These are phyloP conservation scores for Pulicaria dysenterica DNA, from an alignment of 129 eudicot genomes.

Conservation along the genomic window DNA sequence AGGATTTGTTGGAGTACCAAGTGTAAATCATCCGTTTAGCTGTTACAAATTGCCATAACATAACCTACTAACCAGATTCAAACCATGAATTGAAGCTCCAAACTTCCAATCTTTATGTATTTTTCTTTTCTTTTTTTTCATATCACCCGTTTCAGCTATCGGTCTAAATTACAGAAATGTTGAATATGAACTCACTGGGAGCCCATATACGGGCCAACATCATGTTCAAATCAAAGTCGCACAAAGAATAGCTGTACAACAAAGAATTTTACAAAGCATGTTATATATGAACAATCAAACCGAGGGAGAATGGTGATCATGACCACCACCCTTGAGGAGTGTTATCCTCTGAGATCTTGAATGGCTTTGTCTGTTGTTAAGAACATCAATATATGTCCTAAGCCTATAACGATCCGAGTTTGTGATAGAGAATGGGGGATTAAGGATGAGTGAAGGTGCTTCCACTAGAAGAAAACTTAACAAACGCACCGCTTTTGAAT, in stretches of 20 bases:
- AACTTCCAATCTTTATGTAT: not conserved
- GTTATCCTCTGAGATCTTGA: slow-evolving; percentile 82
- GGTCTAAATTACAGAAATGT: slow-evolving; percentile 35
- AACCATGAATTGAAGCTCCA: too few relatives aligned
- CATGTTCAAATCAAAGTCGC: slow-evolving; percentile 28
- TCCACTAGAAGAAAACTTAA: slow-evolving; percentile 77
- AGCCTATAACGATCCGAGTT: slow-evolving; percentile 82
- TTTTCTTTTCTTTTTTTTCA: not conserved
- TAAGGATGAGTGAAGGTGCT: slow-evolving; percentile 84
- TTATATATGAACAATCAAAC: slow-evolving; percentile 30
- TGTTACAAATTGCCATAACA: too few relatives aligned
- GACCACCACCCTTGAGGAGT: slow-evolving; percentile 50
- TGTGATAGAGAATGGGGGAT: slow-evolving; percentile 87
- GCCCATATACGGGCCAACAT: not conserved
- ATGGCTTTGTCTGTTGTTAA: slow-evolving; percentile 75
- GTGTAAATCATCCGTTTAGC: too few relatives aligned
- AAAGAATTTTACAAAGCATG: slow-evolving; percentile 44
- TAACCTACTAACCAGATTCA: too few relatives aligned
- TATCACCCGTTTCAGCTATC: not conserved
- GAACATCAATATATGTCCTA: slow-evolving; percentile 67
- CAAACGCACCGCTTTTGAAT: slow-evolving; percentile 72
- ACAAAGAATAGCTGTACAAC: slow-evolving; percentile 57
- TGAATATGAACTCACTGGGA: slow-evolving; percentile 34
- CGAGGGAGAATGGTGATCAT: slow-evolving; percentile 45
- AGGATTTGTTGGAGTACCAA: too few relatives aligned